These are phyloP conservation scores for Trichothecium roseum DNA, from an alignment of 2,329 filamentous ascomycete genomes.

Conservation along the genomic window DNA sequence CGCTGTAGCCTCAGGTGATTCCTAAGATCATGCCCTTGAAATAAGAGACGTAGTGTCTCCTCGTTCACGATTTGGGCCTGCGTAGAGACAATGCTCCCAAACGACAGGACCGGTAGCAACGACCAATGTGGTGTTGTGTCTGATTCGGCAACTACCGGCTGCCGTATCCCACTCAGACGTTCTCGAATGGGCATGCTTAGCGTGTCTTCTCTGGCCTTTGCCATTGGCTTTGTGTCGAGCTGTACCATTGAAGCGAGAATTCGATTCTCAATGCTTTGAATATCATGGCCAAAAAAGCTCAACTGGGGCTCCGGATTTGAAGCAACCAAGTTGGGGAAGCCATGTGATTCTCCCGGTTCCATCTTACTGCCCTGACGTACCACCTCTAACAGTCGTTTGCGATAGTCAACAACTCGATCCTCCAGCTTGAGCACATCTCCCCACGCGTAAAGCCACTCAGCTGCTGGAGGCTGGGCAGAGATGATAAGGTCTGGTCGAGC, in stretches of 20 bases:
- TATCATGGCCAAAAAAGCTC: slow-evolving; percentile 38
- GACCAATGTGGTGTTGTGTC: slow-evolving; percentile 45
- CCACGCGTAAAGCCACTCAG: slow-evolving; percentile 67
- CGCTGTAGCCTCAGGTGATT: slow-evolving; percentile 66
- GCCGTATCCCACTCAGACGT: slow-evolving; percentile 21
- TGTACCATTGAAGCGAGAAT: slow-evolving; percentile 40
- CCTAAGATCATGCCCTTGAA: slow-evolving; percentile 60
- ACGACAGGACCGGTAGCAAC: slow-evolving; percentile 58
- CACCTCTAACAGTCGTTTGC: slow-evolving; percentile 14
- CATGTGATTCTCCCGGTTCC: too few relatives aligned
- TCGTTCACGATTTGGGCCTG: slow-evolving; percentile 72
- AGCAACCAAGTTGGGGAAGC: neutral
- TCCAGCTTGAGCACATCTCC: slow-evolving; percentile 55
- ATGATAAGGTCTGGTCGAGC: slow-evolving; percentile 38
- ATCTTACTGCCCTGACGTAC: slow-evolving; percentile 7
- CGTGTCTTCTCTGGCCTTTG: slow-evolving; percentile 17
- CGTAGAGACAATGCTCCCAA: slow-evolving; percentile 60
- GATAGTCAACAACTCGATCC: slow-evolving; percentile 36
- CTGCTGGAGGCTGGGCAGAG: slow-evolving; percentile 39
- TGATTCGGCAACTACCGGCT: slow-evolving; percentile 9
- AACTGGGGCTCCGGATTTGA: slow-evolving; percentile 14
- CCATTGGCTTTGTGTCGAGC: slow-evolving; percentile 22
- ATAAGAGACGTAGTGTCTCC: slow-evolving; percentile 65
- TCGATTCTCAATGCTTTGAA: slow-evolving; percentile 33
- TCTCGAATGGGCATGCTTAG: slow-evolving; percentile 29